Percentiles rank a stretch among this genome's conserved stretches.
Conservation (phyloP, 768 basidiomycete species). For the Rhodotorula sphaerocarpa region DNA sequence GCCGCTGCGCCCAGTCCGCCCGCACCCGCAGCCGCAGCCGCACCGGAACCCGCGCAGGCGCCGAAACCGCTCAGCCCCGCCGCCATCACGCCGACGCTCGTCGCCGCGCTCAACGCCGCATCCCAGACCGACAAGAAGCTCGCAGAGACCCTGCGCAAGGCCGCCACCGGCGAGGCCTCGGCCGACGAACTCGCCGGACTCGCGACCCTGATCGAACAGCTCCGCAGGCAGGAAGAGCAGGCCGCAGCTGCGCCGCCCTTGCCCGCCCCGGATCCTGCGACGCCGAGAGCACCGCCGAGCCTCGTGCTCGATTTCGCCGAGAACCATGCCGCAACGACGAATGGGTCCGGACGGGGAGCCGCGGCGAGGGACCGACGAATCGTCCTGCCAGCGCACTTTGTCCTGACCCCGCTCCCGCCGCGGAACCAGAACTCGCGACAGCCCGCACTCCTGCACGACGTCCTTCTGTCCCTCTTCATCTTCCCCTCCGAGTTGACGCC, state of each 20-base stretch:
- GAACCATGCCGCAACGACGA: background rate
- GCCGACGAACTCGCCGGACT: constrained; percentile 20
- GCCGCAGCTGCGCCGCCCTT: background rate
- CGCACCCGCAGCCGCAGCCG: background rate
- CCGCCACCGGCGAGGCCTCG: constrained; percentile 14
- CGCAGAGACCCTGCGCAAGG: constrained; percentile 4
- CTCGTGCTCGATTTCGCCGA: background rate
- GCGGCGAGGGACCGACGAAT: background rate
- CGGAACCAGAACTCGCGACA: background rate
- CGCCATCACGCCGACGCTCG: constrained; percentile 23
- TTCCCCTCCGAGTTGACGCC: constrained; percentile 13
- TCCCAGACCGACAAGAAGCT: constrained; percentile 15
- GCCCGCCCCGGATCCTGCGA: background rate
- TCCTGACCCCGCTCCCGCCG: constrained; percentile 15
- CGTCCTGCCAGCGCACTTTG: constrained; percentile 19
- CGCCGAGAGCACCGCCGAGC: background rate
- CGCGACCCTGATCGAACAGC: constrained; percentile 13
- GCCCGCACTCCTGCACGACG: background rate
- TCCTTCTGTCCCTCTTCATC: constrained; percentile 33
- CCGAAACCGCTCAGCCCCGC: background rate
- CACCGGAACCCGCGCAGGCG: background rate
- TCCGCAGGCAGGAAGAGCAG: constrained; percentile 5
- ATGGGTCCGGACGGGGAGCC: no score
- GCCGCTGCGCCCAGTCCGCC: background rate
- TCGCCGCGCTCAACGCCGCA: constrained; percentile 20